Base-by-base conservation (phyloP, 176 grass and related monocot species). In the Urochloa ruziziensis region DNA sequence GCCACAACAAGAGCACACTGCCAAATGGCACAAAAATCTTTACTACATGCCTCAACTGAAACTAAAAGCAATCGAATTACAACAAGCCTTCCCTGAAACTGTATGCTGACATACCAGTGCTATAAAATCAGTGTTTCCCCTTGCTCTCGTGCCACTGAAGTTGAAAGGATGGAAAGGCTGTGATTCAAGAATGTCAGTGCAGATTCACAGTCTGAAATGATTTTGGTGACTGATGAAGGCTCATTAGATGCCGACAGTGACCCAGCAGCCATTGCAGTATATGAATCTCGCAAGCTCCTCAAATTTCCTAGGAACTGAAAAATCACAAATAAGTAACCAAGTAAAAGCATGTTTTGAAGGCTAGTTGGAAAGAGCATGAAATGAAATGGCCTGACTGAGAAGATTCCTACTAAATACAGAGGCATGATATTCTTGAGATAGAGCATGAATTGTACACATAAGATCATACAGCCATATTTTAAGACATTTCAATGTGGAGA, bases 201-300 rank as follows among this genome's bases (percentile, higher is more conserved):
- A 27, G 96, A 94, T 92, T 99, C 96, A 36, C 96, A 99, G 29
- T 99, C 96, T 52, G 94, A 88, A 64, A 99, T 94, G 60, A 96
- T 92, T 83, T 99, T 99, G 4, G 91, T 80, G 75, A 95, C 89
- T 0, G 93, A 99, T 5, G 93, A 96, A 79, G 93, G 93, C 40
- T 96, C 91, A 9, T 92, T 94, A 21, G 85, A 93, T 15, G 94
- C 84, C 3, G 93, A 91, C 28, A 86, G 78, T 47, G 89, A 99
- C 1, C 96, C 96, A 34, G 86, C 77, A 25, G 91, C 89, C 96
- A 99, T 99, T 25, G 87, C 84, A 35, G 85, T 81, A 82, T 99
- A 99, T 9, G 96, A 96, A 83, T 99, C 96, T 36, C 91, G 85
- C 30, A 99, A 84, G 33, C 89, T 93, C 85, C 91, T 93, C 88